Base-by-base conservation (phyloP, 352 stramenopile species). In the Globisporangium nagaii region DNA sequence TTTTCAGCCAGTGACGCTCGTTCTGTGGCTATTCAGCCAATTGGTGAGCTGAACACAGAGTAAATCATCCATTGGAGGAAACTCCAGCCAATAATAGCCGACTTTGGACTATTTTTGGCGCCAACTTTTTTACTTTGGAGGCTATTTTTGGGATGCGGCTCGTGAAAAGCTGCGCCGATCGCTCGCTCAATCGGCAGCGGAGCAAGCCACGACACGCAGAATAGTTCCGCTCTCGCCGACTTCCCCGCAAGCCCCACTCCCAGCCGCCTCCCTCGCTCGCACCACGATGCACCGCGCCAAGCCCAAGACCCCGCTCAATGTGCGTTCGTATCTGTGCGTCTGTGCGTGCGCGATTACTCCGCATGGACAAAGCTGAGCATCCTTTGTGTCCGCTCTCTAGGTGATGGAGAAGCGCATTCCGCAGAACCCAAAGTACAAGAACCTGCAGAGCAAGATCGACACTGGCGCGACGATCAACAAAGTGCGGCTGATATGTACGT, bases 361-460 rank as follows among this genome's bases (percentile, higher is more conserved):
- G 20, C 8, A 27, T 51, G 17, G 20, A 9, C 13, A 13, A n/a
- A n/a, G n/a, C n/a, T n/a, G n/a, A n/a, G n/a, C 46, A 28, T 53
- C 20, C 3, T 28, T 1, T 10, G 24, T 39, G 15, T 44, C 15
- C 11, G 10, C 7, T 32, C 9, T 34, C 28, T 36, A 90, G 80
- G 79, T 73, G 39, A 88, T 89, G 75, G 83, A 93, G 62, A 89
- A 87, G 65, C 65, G 70, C 41, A 85, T 93, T 50, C 80, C 83
- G 12, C 67, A 87, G 51, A 89, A 88, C 48, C 64, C 78, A 31
- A 84, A 76, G 56, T 93, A 88, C 65, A 84, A 84, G 54, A 82
- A 87, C 53, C 84, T 79, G 11, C 75, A 86, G 56, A 87, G 76
- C 66, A 90, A 86, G 64, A 78, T 93, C 49, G 68, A 90, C 60